A percentile compares a stretch with the other conserved stretches of the same genome.
phyloP scores from a whole-genome alignment of 768 basidiomycete genomes.

The Leccinum rimulosum region DNA sequence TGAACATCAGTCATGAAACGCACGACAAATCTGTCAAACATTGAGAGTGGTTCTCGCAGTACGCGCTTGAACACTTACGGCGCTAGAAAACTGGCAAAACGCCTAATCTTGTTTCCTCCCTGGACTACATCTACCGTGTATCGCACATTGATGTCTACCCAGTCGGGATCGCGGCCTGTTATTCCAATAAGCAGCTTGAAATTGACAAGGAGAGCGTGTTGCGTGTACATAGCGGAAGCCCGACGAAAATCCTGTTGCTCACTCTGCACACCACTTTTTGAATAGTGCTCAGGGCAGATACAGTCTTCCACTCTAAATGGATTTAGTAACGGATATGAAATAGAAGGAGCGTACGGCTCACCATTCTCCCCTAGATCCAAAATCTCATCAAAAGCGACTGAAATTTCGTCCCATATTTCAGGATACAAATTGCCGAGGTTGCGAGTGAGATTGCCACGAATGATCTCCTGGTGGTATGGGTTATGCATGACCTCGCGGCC shows the following conservation, averaged over 20 bases:
- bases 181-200: neutral
- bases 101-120: neutral
- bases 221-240: neutral
- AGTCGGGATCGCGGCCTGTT: neutral
- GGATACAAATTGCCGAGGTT: constrained; percentile 22
- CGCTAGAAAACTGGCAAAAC: neutral
- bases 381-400: too few relatives aligned
- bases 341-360: neutral
- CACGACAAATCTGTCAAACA: neutral
- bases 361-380: neutral
- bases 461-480: constrained; percentile 30
- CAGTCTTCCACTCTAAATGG: neutral
- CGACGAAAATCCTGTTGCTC: neutral
- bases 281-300: neutral
- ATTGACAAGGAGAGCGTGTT: neutral
- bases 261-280: neutral
- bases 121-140: neutral
- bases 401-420: too few relatives aligned
- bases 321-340: neutral
- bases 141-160: constrained; percentile 2
- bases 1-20: neutral
- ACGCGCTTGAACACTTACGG: neutral
- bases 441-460: constrained; percentile 35
- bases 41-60: too few relatives aligned
- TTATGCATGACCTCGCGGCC: constrained; percentile 31